A percentile compares a stretch with the other conserved stretches of the same genome.
These are phyloP conservation scores for Xylaria scruposa DNA, from an alignment of 495 filamentous ascomycete genomes.

Conservation along the genomic window DNA sequence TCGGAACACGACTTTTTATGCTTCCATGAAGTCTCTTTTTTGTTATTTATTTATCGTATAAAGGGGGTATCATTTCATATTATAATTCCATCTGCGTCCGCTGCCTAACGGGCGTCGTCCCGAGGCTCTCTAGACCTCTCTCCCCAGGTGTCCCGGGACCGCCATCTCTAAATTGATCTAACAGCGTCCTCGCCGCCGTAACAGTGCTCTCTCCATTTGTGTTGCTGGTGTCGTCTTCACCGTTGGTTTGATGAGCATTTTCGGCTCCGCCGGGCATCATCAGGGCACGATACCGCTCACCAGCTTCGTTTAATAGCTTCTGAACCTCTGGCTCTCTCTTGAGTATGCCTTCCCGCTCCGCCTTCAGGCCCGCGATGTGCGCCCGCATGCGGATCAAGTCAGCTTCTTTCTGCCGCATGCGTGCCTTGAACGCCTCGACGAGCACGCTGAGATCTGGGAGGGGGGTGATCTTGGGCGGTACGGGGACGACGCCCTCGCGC, in stretches of 20 bases:
- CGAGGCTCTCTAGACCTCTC: conserved; percentile 67
- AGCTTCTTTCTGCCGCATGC: conserved; percentile 45
- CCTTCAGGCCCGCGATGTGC: conserved; percentile 43
- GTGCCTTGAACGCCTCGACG: conserved; percentile 51
- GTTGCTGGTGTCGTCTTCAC: conserved; percentile 52
- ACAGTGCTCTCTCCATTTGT: conserved; percentile 46
- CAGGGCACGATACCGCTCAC: conserved; percentile 68
- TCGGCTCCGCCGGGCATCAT: conserved; percentile 43
- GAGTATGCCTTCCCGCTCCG: conserved; percentile 64
- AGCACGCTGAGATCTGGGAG: conserved; percentile 62
- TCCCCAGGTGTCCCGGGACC: conserved; percentile 46
- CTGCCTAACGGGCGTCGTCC: conserved; percentile 61
- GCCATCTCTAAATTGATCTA: conserved; percentile 35
- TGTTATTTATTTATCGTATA: not conserved
- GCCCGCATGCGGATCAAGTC: conserved; percentile 38
- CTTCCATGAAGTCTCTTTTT: not conserved
- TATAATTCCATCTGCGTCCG: conserved; percentile 41
- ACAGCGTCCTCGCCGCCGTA: conserved; percentile 37
- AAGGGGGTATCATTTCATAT: conserved; percentile 23
- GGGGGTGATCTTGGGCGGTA: conserved; percentile 60
- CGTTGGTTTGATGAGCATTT: conserved; percentile 14
- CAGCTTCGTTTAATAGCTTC: conserved; percentile 78
- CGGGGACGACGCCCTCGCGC: conserved; percentile 27
- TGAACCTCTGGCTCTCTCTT: conserved; percentile 82
- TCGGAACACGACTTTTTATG: not conserved